phyloP scores from a whole-genome alignment of 2,329 filamentous ascomycete species.

The Xylariaceae sp. region DNA sequence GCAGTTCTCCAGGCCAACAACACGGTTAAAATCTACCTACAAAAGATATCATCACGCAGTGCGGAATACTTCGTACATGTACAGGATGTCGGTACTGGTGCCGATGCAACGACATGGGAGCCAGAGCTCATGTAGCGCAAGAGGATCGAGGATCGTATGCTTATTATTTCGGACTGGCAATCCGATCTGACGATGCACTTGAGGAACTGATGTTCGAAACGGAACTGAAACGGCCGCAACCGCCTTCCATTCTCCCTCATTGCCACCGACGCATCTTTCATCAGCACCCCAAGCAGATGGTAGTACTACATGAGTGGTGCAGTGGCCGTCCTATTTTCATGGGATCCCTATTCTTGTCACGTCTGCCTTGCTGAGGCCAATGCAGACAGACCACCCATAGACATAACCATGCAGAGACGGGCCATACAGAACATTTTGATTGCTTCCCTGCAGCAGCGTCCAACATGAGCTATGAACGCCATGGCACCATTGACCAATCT shows the following conservation, averaged over 20 bases:
- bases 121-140: constrained; percentile 10
- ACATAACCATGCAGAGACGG: constrained; percentile 4
- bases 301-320: not conserved
- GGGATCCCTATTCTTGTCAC: constrained; percentile 6
- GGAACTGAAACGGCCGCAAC: constrained; percentile 20
- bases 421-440: constrained; percentile 6
- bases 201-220: constrained; percentile 4
- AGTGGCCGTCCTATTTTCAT: not conserved
- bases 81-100: not conserved
- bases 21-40: not conserved
- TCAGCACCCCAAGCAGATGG: constrained; percentile 16
- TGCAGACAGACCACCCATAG: not conserved
- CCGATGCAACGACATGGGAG: not conserved
- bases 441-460: constrained; percentile 20
- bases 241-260: constrained; percentile 18
- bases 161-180: constrained; percentile 6
- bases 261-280: constrained; percentile 14
- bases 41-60: no score
- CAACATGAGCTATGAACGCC: constrained; percentile 14
- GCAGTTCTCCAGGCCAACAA: constrained; percentile 7
- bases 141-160: not conserved
- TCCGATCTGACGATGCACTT: constrained; percentile 7
- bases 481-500: constrained; percentile 20
- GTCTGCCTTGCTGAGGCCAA: constrained; percentile 20
- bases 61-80: no score